Evolutionary conservation across 2,329 filamentous ascomycete genomes (phyloP), one percentile per base, ranked within the genome.

Genomic region (Epichloe hybrida): DNA sequence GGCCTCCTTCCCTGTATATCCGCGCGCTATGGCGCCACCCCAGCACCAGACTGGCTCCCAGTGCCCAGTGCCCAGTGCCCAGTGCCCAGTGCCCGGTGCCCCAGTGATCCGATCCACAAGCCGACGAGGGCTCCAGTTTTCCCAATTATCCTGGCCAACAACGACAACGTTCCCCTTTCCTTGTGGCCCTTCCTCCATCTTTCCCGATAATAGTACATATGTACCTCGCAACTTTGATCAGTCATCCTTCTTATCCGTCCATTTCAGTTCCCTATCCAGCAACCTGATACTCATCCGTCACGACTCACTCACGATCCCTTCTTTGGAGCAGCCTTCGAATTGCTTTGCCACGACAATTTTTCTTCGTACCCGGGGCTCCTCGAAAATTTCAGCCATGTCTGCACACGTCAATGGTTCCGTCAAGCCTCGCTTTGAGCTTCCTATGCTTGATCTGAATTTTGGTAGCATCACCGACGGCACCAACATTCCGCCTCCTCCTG

Each of bases 401-500:
- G 59, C 65, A 57, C 57, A 60, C 51, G 51, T 62, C 52, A 63
- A 62, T 54, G 58, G 58, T 53, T 54, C 58, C 35, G 53, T 54
- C 44, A 57, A 57, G 52, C 57, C 62, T 52, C 70, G 69, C 57
- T 81, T 81, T 55, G 74, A 80, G 66, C 72, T 81, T 52, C 78
- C 78, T 8, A 72, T 71, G 45, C 70, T 81, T 54, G 68, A 81
- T 55, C 72, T 81, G 66, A 73, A 79, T 56, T 79, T 80, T 58
- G 71, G 72, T 53, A 77, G 73, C 45, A 68, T 81, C 60, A 81
- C 78, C 42, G 77, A 81, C 40, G 78, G 78, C 50, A 81, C 78
- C 61, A 61, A 77, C 59, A 81, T 81, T 56, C 78, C 78, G 42
- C 75, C 78, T 34, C 78, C 78, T 23, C 69, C 68, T 45, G 76